Evolutionary conservation across 768 basidiomycete genomes (phyloP).

Genomic region (Collybia nuda): DNA sequence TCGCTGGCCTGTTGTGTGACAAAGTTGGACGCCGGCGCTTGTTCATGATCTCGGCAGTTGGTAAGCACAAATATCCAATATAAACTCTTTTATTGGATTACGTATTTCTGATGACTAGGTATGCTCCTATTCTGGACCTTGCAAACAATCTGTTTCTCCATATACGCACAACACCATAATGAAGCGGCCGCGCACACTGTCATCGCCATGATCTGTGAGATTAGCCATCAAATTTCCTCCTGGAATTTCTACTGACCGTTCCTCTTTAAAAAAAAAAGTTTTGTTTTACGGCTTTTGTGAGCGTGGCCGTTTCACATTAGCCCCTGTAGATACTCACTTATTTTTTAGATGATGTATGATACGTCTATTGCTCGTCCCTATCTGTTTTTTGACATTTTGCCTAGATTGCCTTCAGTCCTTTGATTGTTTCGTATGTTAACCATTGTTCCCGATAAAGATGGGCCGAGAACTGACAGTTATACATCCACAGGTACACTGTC

Average conservation of each 20-base stretch:
- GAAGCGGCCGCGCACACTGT: conserved; percentile 52
- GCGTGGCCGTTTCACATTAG: conserved; percentile 3
- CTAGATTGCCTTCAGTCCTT: conserved; percentile 31
- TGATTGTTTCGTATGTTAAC: conserved; percentile 29
- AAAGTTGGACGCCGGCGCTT: conserved; percentile 47
- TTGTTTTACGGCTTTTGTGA: conserved; percentile 32
- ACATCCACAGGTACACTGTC: conserved; percentile 10
- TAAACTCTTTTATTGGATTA: not conserved
- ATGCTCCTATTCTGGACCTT: conserved; percentile 59
- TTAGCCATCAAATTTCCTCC: not conserved
- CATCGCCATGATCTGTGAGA: conserved; percentile 42
- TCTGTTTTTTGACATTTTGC: conserved; percentile 2
- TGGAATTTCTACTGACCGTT: not conserved
- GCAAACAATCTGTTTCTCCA: conserved; percentile 52
- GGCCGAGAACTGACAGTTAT: not conserved
- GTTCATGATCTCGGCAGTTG: conserved; percentile 46
- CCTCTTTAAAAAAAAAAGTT: conserved; percentile 17
- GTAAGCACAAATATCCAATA: conserved; percentile 19
- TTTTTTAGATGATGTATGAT: conserved; percentile 21
- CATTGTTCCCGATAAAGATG: not conserved
- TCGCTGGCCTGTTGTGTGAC: conserved; percentile 49
- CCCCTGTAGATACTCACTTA: not conserved
- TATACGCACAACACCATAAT: conserved; percentile 35
- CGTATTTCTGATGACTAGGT: conserved; percentile 20
- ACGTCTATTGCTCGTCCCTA: not conserved